These are phyloP conservation scores for Candida krabiensis DNA, from an alignment of 805 yeast genomes.

Conservation along the genomic window DNA sequence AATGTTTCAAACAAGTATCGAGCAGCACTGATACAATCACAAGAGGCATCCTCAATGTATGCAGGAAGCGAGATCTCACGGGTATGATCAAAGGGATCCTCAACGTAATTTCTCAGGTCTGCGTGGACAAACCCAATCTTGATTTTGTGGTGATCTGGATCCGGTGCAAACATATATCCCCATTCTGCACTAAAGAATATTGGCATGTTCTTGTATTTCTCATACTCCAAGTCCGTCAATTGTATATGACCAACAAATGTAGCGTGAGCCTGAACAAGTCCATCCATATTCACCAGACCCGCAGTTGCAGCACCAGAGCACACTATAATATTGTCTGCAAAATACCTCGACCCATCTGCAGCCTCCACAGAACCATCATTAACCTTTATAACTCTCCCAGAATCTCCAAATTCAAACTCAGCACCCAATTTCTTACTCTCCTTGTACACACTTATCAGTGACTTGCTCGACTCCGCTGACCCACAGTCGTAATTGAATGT, in stretches of 20 bases:
- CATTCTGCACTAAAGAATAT: constrained; percentile 41
- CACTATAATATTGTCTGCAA: constrained; percentile 34
- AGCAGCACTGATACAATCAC: constrained; percentile 33
- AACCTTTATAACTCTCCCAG: constrained; percentile 11
- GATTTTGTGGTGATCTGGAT: constrained; percentile 32
- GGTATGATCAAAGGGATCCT: constrained; percentile 29
- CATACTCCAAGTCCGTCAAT: constrained; percentile 36
- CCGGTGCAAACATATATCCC: constrained; percentile 52
- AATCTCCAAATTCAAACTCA: constrained; percentile 21
- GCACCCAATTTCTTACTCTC: constrained; percentile 20
- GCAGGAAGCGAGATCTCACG: constrained; percentile 32
- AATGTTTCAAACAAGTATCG: constrained; percentile 26
- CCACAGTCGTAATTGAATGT: constrained; percentile 30
- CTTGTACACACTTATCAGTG: constrained; percentile 23
- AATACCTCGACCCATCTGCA: constrained; percentile 25
- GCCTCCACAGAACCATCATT: constrained; percentile 10
- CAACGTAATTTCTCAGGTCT: constrained; percentile 27
- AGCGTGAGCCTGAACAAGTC: constrained; percentile 38
- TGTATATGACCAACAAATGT: constrained; percentile 37
- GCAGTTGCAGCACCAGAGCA: constrained; percentile 41
- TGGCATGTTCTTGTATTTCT: constrained; percentile 38
- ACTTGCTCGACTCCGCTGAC: constrained; percentile 29
- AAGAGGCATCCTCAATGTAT: constrained; percentile 28
- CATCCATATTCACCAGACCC: constrained; percentile 28
- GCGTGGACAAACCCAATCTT: constrained; percentile 38